Conservation (phyloP, 108 stramenopile species). For the Skeletonema marinoi region DNA sequence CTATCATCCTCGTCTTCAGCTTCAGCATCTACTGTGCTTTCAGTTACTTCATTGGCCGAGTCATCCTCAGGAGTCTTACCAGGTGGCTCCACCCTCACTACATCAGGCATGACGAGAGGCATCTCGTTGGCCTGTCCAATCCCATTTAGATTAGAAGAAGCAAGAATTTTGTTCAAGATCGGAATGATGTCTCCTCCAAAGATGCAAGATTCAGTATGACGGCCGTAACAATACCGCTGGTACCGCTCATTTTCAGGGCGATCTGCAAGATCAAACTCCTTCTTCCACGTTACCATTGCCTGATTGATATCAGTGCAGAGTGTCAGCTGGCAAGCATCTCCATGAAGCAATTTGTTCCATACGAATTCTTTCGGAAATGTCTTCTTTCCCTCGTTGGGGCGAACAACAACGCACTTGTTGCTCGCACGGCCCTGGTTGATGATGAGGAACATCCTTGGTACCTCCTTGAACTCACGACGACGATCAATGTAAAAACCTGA, state of each 20-base stretch:
- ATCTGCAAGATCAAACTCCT: slow-evolving; percentile 31
- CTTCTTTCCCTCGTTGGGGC: slow-evolving; percentile 20
- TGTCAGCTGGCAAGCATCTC: background rate
- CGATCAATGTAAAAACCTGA: slow-evolving; percentile 35
- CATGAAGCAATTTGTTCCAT: background rate
- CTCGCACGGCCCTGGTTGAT: slow-evolving; percentile 24
- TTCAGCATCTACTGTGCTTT: background rate
- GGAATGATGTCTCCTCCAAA: slow-evolving; percentile 37
- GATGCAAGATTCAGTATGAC: slow-evolving; percentile 6
- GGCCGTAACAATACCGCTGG: slow-evolving; percentile 23
- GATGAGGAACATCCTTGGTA: slow-evolving; percentile 21
- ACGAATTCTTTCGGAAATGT: background rate
- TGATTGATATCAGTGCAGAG: background rate
- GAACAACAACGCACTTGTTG: slow-evolving; percentile 12
- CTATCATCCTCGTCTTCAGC: slow-evolving; percentile 3
- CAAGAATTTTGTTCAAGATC: slow-evolving; percentile 42
- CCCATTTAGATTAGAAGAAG: background rate
- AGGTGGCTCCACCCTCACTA: slow-evolving; percentile 22
- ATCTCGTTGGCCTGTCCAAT: background rate
- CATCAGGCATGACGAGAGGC: background rate
- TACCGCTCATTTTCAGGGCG: slow-evolving; percentile 25
- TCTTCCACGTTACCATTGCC: slow-evolving; percentile 22
- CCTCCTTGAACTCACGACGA: slow-evolving; percentile 20
- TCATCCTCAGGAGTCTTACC: background rate
- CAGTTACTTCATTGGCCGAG: background rate